Percentiles rank a stretch among this genome's conserved stretches.
Evolutionary conservation across 2,329 filamentous ascomycete genomes (phyloP).

Genomic region (Torrubiella hemipterigena): DNA sequence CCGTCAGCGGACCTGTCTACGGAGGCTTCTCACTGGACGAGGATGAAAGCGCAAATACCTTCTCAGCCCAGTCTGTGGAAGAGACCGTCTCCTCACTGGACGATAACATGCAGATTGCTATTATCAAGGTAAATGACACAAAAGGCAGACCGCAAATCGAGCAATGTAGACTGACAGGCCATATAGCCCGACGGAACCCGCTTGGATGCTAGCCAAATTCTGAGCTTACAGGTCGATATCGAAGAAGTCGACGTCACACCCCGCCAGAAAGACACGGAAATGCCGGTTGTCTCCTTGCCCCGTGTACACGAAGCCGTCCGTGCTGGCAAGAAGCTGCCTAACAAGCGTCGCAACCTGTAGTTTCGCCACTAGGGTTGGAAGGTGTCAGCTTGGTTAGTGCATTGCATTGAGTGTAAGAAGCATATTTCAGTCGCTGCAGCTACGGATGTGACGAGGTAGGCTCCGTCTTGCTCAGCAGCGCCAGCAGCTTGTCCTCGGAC

Average conservation of each 20-base stretch:
- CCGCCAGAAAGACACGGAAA: constrained; percentile 4
- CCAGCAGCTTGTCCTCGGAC: too few relatives aligned
- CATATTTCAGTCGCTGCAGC: too few relatives aligned
- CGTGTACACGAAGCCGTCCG: too few relatives aligned
- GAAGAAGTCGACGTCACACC: constrained; percentile 11
- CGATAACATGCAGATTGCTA: constrained; percentile 17
- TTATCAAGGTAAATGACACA: constrained; percentile 24
- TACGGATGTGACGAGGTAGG: too few relatives aligned
- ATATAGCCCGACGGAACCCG: too few relatives aligned
- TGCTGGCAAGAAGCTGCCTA: too few relatives aligned
- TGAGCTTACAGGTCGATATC: constrained; percentile 17
- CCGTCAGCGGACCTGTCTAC: constrained; percentile 16
- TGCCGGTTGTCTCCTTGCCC: constrained; percentile 7
- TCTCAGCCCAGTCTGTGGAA: constrained; percentile 8
- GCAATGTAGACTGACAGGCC: constrained; percentile 18
- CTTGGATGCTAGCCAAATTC: constrained; percentile 9
- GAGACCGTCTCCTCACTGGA: constrained; percentile 14
- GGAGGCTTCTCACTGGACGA: constrained; percentile 33
- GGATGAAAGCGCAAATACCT: constrained; percentile 55
- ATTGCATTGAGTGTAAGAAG: too few relatives aligned
- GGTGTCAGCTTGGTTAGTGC: too few relatives aligned
- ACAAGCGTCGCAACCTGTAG: too few relatives aligned
- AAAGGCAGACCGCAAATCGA: background rate
- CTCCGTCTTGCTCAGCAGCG: too few relatives aligned
- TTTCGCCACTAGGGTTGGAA: too few relatives aligned